Evolutionary conservation across 768 basidiomycete genomes (phyloP).

Genomic region (Melanogaster broomeanus): DNA sequence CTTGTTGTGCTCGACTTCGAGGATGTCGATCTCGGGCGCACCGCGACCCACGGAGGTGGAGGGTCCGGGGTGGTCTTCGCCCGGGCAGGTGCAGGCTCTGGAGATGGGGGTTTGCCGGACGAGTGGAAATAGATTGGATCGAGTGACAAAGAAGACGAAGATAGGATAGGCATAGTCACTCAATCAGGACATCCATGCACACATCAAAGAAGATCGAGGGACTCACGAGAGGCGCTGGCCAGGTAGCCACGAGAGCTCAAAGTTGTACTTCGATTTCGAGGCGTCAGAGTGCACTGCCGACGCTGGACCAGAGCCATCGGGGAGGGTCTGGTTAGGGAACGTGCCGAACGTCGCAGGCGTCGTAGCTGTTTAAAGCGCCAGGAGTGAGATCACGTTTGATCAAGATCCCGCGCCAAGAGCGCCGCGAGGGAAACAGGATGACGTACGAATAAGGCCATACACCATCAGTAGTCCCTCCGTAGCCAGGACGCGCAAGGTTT

Average conservation of each 20-base stretch:
- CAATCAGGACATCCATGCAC: too few relatives aligned
- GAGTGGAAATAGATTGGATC: background rate
- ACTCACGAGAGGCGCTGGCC: slow-evolving; percentile 77
- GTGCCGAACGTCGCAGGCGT: slow-evolving; percentile 62
- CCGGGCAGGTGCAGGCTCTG: slow-evolving; percentile 75
- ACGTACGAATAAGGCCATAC: slow-evolving; percentile 79
- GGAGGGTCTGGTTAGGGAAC: slow-evolving; percentile 49
- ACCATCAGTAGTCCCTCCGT: slow-evolving; percentile 77
- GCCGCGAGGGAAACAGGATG: slow-evolving; percentile 15
- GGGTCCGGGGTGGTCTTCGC: slow-evolving; percentile 80
- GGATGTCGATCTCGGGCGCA: slow-evolving; percentile 81
- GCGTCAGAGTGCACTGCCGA: slow-evolving; percentile 57
- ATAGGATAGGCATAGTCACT: background rate
- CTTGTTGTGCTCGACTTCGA: slow-evolving; percentile 76
- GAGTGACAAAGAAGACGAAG: background rate
- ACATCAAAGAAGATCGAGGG: background rate
- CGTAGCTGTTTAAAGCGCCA: slow-evolving; percentile 37
- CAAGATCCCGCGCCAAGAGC: background rate
- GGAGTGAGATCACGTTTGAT: background rate
- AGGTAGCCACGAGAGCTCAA: slow-evolving; percentile 68
- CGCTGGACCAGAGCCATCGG: slow-evolving; percentile 53
- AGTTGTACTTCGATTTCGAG: slow-evolving; percentile 53
- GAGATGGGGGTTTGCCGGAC: too few relatives aligned
- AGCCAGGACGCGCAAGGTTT: slow-evolving; percentile 82
- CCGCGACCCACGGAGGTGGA: slow-evolving; percentile 53